Base-by-base conservation (phyloP, 108 stramenopile genomes). In the Nitzschia sp. region DNA sequence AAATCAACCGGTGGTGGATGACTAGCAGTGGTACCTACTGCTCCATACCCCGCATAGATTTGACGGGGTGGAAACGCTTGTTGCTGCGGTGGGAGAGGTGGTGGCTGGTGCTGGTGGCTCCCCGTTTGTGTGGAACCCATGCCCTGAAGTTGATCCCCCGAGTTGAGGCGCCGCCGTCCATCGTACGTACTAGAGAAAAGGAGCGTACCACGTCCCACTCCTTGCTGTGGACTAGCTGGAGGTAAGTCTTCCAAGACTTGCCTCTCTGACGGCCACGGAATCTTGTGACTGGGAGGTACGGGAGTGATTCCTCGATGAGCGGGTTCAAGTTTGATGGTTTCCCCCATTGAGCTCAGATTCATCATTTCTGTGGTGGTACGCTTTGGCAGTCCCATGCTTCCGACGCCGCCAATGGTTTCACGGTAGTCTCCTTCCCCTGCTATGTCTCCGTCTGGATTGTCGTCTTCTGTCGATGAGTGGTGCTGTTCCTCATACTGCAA, bases 401-500 rank as follows among this genome's bases (percentile, higher is more conserved):
- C n/a, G n/a, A n/a, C n/a, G 13, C 38, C 38, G 9, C 49, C 49
- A 51, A 51, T 51, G 18, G 49, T 51, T 51, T 4, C 49, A 17
- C 49, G 49, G 4, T 9, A 19, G 21, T 51, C 49, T 4, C 4
- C n/a, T 4, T 17, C 49, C 4, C 49, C 49, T 51, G 17, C 21
- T 4, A 51, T 4, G 21, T 51, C 49, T n/a, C 21, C 49, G 4
- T 51, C 49, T 19, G 4, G 17, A 19, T 23, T 19, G n/a, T 29
- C 31, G 56, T 29, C 31, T 28, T 31, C 56, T 3, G 15, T 18
- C 28, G 11, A 6, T 17, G 48, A 29, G 31, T 65, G 35, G 4
- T 55, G 17, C 29, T 71, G 71, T 64, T 82, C 73, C 34, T 74
- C 54, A 45, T 82, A 67, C 42, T 82, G 81, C 32, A 82, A 34